Evolutionary conservation across 108 stramenopile genomes (phyloP).

Genomic region (Cyclotella choctawhatcheeana): DNA sequence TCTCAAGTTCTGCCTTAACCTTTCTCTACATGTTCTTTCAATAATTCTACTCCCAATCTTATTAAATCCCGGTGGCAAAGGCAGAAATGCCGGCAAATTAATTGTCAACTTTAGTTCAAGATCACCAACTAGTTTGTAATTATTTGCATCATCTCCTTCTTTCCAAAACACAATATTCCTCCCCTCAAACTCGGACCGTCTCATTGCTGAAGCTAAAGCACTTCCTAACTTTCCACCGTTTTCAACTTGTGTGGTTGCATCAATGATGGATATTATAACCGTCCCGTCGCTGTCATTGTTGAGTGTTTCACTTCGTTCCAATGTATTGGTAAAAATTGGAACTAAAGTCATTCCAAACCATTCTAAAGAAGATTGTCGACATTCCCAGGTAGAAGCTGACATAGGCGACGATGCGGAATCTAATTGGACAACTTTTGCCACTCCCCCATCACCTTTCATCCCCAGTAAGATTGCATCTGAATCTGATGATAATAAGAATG

Average conservation of each 20-base stretch:
- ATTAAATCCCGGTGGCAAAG: conserved; percentile 62
- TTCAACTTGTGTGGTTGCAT: conserved; percentile 41
- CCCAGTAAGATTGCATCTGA: conserved; percentile 32
- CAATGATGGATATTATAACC: conserved; percentile 28
- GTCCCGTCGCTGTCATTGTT: neutral
- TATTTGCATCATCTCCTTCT: conserved; percentile 13
- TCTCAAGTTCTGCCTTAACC: conserved; percentile 33
- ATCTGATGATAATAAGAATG: conserved; percentile 26
- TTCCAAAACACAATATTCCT: conserved; percentile 28
- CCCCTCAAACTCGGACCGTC: conserved; percentile 35
- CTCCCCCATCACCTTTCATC: conserved; percentile 19
- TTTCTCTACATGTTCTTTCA: conserved; percentile 39
- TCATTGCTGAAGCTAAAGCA: conserved; percentile 37
- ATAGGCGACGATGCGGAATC: neutral
- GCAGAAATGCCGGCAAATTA: conserved; percentile 48
- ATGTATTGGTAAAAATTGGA: conserved; percentile 47
- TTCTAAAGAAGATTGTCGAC: conserved; percentile 43
- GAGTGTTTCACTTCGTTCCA: conserved; percentile 34
- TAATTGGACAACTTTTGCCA: neutral
- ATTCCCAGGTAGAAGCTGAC: conserved; percentile 32
- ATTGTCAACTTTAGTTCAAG: conserved; percentile 45
- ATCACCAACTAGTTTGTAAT: conserved; percentile 35
- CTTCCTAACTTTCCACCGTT: conserved; percentile 30
- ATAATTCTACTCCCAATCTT: conserved; percentile 57
- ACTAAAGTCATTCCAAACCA: conserved; percentile 55